phyloP scores from a whole-genome alignment of 495 filamentous ascomycete genomes.

The Astrothelium macrocarpum region DNA sequence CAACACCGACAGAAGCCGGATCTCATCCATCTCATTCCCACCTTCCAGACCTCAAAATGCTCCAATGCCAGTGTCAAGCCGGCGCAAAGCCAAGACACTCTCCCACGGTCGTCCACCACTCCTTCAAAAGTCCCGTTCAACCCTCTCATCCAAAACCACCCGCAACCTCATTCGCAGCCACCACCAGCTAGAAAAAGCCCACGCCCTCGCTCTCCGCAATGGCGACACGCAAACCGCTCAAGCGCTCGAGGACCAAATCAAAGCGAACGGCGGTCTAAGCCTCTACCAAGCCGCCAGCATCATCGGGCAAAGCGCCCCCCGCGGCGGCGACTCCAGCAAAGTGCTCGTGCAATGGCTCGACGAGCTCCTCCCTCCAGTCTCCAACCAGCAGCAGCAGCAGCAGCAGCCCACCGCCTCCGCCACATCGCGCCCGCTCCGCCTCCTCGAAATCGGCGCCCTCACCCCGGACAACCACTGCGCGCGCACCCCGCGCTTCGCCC shows the following conservation, averaged over 20 bases:
- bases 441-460: slow-evolving; percentile 87
- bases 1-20: neutral
- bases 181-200: slow-evolving; percentile 73
- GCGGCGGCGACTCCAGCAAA: slow-evolving; percentile 85
- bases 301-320: slow-evolving; percentile 68
- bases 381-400: neutral
- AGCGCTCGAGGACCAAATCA: slow-evolving; percentile 51
- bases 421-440: slow-evolving; percentile 35
- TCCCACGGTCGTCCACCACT: slow-evolving; percentile 60
- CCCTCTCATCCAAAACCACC: slow-evolving; percentile 71
- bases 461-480: slow-evolving; percentile 79
- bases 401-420: slow-evolving; percentile 15
- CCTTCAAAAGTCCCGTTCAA: slow-evolving; percentile 25
- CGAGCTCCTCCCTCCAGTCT: slow-evolving; percentile 28
- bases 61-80: neutral
- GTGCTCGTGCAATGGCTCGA: slow-evolving; percentile 79
- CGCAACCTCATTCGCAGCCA: slow-evolving; percentile 74
- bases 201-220: slow-evolving; percentile 52
- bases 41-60: neutral
- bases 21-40: neutral
- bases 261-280: slow-evolving; percentile 64
- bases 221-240: slow-evolving; percentile 50
- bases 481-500: slow-evolving; percentile 52
- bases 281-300: slow-evolving; percentile 86
- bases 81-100: slow-evolving; percentile 40